Evolutionary conservation across 306 rosid genomes (phyloP).

Genomic region (Rosa persica): DNA sequence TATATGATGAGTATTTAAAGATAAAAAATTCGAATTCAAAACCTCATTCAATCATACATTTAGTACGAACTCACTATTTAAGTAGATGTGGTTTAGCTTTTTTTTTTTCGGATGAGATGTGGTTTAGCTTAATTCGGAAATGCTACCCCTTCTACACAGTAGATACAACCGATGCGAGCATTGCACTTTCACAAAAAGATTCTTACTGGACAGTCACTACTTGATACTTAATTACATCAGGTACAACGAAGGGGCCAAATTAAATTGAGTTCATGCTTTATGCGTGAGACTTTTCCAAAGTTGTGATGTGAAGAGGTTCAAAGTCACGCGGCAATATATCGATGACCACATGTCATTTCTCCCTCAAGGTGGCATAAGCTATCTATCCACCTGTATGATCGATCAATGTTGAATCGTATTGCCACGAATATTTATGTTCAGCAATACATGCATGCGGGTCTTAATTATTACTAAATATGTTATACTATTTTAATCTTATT

Average conservation of each 20-base stretch:
- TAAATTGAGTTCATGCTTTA: background rate
- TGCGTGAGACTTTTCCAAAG: background rate
- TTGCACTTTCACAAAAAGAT: background rate
- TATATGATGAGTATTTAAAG: too few species aligned
- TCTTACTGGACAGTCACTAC: background rate
- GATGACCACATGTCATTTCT: background rate
- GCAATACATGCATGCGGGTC: background rate
- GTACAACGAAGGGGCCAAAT: background rate
- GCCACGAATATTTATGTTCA: background rate
- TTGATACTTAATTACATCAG: background rate
- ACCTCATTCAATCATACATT: background rate
- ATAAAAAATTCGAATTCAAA: background rate
- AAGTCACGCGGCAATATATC: background rate
- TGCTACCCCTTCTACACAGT: background rate
- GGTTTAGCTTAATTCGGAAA: background rate
- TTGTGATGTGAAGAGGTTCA: background rate
- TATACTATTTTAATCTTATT: too few species aligned
- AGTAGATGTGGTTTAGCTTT: background rate
- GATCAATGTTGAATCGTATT: background rate
- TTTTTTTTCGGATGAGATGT: too few species aligned
- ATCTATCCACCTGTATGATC: background rate
- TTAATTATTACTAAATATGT: too few species aligned
- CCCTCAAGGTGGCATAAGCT: slow-evolving; percentile 7
- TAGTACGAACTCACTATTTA: background rate
- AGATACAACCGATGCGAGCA: background rate